These are phyloP conservation scores for Crotalaria pallida DNA, from an alignment of 306 rosid species.

Conservation along the genomic window DNA sequence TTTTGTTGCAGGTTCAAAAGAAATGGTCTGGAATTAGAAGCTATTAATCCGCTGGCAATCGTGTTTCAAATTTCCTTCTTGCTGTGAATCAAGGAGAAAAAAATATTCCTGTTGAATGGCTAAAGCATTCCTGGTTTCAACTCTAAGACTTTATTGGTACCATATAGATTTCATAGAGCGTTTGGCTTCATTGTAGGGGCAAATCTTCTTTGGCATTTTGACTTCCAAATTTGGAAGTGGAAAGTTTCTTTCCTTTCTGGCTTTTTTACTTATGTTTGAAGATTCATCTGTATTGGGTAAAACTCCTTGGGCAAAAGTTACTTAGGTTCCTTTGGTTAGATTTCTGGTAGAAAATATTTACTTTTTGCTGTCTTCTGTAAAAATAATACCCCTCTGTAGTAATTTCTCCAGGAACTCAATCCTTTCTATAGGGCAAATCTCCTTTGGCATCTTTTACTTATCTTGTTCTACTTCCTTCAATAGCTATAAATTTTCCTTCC, in stretches of 20 bases:
- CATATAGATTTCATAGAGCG: slow-evolving; percentile 17
- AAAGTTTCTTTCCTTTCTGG: slow-evolving; percentile 8
- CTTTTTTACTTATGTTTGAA: slow-evolving; percentile 10
- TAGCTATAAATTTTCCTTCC: slow-evolving; percentile 11
- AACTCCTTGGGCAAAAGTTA: slow-evolving; percentile 80
- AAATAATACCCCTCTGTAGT: slow-evolving; percentile 17
- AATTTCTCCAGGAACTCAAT: slow-evolving; percentile 28
- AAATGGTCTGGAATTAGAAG: slow-evolving; percentile 26
- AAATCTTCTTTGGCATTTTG: slow-evolving; percentile 71
- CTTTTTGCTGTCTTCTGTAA: slow-evolving; percentile 4
- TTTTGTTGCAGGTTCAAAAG: slow-evolving; percentile 48
- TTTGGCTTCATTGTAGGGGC: slow-evolving; percentile 37
- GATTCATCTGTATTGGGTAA: slow-evolving; percentile 48
- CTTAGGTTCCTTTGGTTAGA: slow-evolving; percentile 35
- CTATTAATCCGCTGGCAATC: slow-evolving; percentile 19
- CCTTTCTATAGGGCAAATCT: slow-evolving; percentile 41
- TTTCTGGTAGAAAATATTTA: slow-evolving; percentile 6
- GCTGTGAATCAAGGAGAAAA: slow-evolving; percentile 34
- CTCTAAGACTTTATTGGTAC: slow-evolving; percentile 26
- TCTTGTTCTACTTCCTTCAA: slow-evolving; percentile 25
- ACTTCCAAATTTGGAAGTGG: slow-evolving; percentile 22
- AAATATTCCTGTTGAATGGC: slow-evolving; percentile 32
- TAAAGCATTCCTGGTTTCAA: slow-evolving; percentile 17
- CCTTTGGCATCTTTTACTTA: slow-evolving; percentile 39
- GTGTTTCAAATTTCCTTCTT: slow-evolving; percentile 19